Base-by-base conservation (phyloP, 129 eudicot species). In the Pulicaria dysenterica region DNA sequence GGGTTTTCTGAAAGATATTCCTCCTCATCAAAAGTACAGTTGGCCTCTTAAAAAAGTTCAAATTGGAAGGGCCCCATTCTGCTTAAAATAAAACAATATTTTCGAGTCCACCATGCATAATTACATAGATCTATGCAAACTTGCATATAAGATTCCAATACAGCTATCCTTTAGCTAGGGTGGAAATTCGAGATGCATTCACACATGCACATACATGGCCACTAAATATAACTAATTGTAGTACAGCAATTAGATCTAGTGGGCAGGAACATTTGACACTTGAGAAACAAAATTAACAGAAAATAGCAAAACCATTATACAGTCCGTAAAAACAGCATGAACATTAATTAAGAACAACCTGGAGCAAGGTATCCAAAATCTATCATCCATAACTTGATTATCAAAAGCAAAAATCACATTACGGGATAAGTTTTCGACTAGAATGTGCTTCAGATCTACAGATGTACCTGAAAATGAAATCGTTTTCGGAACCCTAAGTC, bases 391-490 rank as follows among this genome's bases (percentile, higher is more conserved):
- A 64, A 63, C 39, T 34, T 4, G 3, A 41, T 38, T 17, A 55
- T 16, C 8, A 1, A 48, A 14, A 36, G 8, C 65, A n/a, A 9
- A 58, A 41, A 45, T 41, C 12, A 58, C 56, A 2, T 46, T 46
- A 13, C 3, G 24, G 31, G 57, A 0, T 46, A 66, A 17, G 43
- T 67, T 47, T 31, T 67, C 41, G 46, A 34, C 31, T 37, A 12
- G 4, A 67, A 48, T 34, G 72, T 48, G 58, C 8, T 67, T 67
- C 58, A 47, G 72, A 67, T 67, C 72, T 67, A 53, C 46, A 48
- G 11, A 47, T 31, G 58, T 31, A 67, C 72, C 72, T 67, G 57
- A 47, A 46, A 47, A 67, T 47, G 13, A 67, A 48, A 47, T n/a
- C 14, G 19, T 7, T 12, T 40, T 59, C 60, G 64, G 74, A 61